These are phyloP conservation scores for Amaranthus tricolor DNA, from an alignment of 179 eudicot genomes.

Conservation along the genomic window DNA sequence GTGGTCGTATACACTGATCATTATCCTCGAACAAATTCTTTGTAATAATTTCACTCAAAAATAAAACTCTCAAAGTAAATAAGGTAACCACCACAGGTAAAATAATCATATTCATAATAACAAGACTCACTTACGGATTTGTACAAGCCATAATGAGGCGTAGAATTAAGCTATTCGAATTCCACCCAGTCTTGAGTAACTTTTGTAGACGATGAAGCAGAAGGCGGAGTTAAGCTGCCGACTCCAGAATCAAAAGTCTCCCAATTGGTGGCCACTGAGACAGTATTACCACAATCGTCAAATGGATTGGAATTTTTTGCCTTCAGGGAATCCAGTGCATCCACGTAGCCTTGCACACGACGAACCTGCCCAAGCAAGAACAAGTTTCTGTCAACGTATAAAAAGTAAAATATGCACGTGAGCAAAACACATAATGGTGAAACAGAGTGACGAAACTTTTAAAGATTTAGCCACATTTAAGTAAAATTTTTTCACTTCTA, in stretches of 20 bases:
- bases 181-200: constrained; percentile 64
- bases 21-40: background rate
- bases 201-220: constrained; percentile 47
- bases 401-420: background rate
- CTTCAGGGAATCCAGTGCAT: constrained; percentile 61
- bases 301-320: constrained; percentile 47
- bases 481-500: background rate
- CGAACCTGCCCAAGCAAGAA: constrained; percentile 47
- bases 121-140: constrained; percentile 1
- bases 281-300: constrained; percentile 30
- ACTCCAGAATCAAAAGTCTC: constrained; percentile 59
- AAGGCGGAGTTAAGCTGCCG: constrained; percentile 48
- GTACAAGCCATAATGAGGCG: background rate
- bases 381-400: background rate
- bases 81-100: background rate
- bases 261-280: constrained; percentile 48
- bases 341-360: constrained; percentile 76
- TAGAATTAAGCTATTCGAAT: constrained; percentile 43
- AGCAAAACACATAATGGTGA: background rate
- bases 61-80: too few relatives aligned
- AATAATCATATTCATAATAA: constrained; percentile 9
- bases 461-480: background rate
- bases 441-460: background rate
- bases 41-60: too few relatives aligned
- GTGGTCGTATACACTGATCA: constrained; percentile 12